Percentiles rank a stretch among this genome's conserved stretches.
Evolutionary conservation across 176 grass and related monocot species (phyloP).

Genomic region (Oropetium thomaeum): DNA sequence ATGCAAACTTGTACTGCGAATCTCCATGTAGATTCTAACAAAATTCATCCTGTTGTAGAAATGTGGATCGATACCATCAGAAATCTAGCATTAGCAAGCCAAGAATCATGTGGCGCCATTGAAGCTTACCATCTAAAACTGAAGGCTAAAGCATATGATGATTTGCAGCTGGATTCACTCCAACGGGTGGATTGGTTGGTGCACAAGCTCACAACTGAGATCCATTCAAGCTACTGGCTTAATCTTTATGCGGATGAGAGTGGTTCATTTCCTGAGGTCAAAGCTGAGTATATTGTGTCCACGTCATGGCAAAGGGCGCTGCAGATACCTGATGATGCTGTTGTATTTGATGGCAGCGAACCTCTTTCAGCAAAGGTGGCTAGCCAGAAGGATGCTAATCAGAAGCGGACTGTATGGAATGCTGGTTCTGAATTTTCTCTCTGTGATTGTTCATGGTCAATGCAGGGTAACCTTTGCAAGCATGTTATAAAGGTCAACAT

Average conservation of each 20-base stretch:
- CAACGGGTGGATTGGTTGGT: slow-evolving; percentile 93
- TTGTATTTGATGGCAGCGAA: slow-evolving; percentile 53
- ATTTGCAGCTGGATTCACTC: slow-evolving; percentile 71
- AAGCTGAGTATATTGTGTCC: slow-evolving; percentile 76
- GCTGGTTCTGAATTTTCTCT: slow-evolving; percentile 78
- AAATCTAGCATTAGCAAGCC: slow-evolving; percentile 68
- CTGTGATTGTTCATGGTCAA: slow-evolving; percentile 75
- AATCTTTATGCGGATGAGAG: slow-evolving; percentile 79
- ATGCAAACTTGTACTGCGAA: not conserved
- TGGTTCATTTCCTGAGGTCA: slow-evolving; percentile 72
- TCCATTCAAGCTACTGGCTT: slow-evolving; percentile 88
- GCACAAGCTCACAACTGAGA: slow-evolving; percentile 87
- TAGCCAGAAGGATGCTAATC: slow-evolving; percentile 63
- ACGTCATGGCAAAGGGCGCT: slow-evolving; percentile 85
- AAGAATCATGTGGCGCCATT: slow-evolving; percentile 71
- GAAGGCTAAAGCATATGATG: slow-evolving; percentile 81
- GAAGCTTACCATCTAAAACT: slow-evolving; percentile 93
- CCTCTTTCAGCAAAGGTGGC: slow-evolving; percentile 50
- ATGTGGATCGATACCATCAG: slow-evolving; percentile 89
- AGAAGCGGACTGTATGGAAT: slow-evolving; percentile 61
- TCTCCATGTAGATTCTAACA: not conserved
- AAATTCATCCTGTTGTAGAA: slow-evolving; percentile 49
- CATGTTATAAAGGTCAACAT: slow-evolving; percentile 87
- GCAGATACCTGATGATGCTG: slow-evolving; percentile 62
- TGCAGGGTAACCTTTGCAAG: slow-evolving; percentile 91